A percentile compares a stretch with the other conserved stretches of the same genome.
These are phyloP conservation scores for Acanthamoeba divionensis DNA, from an alignment of 208 protist species.

Conservation along the genomic window DNA sequence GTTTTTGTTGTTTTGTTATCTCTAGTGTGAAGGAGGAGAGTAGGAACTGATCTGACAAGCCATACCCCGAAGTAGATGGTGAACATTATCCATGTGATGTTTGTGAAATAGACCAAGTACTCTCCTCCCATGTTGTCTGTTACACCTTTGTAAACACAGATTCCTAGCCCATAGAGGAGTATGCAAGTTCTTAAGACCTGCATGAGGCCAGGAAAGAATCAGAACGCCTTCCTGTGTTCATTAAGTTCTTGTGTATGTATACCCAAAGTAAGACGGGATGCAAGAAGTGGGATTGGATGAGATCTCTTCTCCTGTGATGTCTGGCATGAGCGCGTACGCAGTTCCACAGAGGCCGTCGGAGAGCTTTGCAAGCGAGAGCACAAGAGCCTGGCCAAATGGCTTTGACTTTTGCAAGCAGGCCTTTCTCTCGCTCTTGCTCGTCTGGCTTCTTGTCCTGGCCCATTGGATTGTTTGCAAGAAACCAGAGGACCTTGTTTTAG, in stretches of 20 bases:
- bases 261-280: background rate
- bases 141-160: background rate
- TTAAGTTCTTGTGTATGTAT: background rate
- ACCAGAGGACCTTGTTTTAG: no score
- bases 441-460: no score
- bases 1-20: no score
- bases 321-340: background rate
- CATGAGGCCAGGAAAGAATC: background rate
- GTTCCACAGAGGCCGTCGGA: background rate
- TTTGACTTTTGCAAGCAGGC: background rate
- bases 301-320: background rate
- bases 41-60: no score
- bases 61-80: background rate
- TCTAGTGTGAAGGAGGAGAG: no score
- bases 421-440: background rate
- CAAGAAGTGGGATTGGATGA: background rate
- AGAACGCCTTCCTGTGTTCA: background rate
- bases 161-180: background rate
- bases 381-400: background rate
- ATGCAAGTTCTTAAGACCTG: background rate
- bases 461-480: no score
- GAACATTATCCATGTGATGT: conserved; percentile 2
- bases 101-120: conserved; percentile 3
- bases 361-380: background rate
- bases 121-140: background rate